Evolutionary conservation across 2,329 filamentous ascomycete species (phyloP).

Genomic region (Trichophyton benhamiae): DNA sequence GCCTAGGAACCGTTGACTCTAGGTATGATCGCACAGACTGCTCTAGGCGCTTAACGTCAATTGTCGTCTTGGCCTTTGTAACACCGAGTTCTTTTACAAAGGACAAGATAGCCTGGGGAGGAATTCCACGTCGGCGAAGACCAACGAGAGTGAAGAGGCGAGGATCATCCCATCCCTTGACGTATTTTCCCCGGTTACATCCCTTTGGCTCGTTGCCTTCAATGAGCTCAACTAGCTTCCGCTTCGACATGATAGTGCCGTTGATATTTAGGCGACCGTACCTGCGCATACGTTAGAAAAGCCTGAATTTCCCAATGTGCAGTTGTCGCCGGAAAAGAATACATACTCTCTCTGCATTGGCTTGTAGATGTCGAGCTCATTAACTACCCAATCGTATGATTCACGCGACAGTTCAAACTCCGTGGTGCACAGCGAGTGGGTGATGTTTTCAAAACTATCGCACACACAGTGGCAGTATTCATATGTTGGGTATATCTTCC

Average conservation of each 20-base stretch:
- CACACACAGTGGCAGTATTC: slow-evolving; percentile 50
- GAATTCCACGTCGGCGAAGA: slow-evolving; percentile 65
- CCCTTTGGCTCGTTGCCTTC: slow-evolving; percentile 42
- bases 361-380: slow-evolving; percentile 67
- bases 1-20: slow-evolving; percentile 66
- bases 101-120: slow-evolving; percentile 67
- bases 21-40: slow-evolving; percentile 72
- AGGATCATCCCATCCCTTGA: slow-evolving; percentile 61
- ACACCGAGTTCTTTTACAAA: slow-evolving; percentile 82
- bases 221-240: slow-evolving; percentile 64
- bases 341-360: slow-evolving; percentile 85
- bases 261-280: slow-evolving; percentile 59
- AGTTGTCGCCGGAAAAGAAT: background rate
- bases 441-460: slow-evolving; percentile 85
- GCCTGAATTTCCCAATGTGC: background rate
- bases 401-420: slow-evolving; percentile 77
- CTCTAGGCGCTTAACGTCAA: slow-evolving; percentile 65
- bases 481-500: slow-evolving; percentile 92
- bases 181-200: slow-evolving; percentile 9
- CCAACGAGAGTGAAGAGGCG: slow-evolving; percentile 71
- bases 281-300: slow-evolving; percentile 10
- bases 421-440: slow-evolving; percentile 83
- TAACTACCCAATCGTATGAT: slow-evolving; percentile 85
- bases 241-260: slow-evolving; percentile 71
- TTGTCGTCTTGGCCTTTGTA: slow-evolving; percentile 63